Percentiles rank a stretch among this genome's conserved stretches.
Evolutionary conservation across 331 rosid species (phyloP).

Genomic region (Acacia pycnantha): DNA sequence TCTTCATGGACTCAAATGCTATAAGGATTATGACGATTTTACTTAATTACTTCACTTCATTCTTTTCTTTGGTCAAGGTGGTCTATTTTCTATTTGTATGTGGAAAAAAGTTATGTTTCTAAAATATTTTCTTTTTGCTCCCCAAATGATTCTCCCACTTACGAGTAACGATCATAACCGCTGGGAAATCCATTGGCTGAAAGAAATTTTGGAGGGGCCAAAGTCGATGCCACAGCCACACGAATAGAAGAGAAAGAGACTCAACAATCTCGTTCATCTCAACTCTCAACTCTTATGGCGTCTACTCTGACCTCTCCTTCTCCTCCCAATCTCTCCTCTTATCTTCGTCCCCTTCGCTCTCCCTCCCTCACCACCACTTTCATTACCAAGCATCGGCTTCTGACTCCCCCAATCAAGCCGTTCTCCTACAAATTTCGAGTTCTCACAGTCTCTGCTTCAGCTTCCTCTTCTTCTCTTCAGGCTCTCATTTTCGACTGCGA

Average conservation of each 20-base stretch:
- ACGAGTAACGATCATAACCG: neutral
- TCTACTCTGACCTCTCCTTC: slow-evolving; percentile 40
- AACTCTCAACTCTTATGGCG: slow-evolving; percentile 47
- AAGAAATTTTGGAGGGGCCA: neutral
- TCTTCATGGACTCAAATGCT: neutral
- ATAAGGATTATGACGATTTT: neutral
- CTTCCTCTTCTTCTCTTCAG: slow-evolving; percentile 47
- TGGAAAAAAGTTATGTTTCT: neutral
- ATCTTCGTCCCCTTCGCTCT: slow-evolving; percentile 14
- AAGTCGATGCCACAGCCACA: slow-evolving; percentile 31
- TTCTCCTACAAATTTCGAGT: slow-evolving; percentile 44
- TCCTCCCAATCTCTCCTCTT: slow-evolving; percentile 31
- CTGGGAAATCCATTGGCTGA: neutral
- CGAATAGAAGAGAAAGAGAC: slow-evolving; percentile 7
- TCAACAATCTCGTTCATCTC: neutral
- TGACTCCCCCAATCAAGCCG: slow-evolving; percentile 25
- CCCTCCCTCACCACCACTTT: slow-evolving; percentile 28
- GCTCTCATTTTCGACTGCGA: slow-evolving; percentile 93
- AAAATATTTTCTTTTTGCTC: too few relatives aligned
- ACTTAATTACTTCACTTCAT: neutral
- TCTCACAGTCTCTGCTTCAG: slow-evolving; percentile 53
- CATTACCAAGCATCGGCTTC: slow-evolving; percentile 25
- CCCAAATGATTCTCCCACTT: neutral
- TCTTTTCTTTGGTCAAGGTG: neutral
- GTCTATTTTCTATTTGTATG: neutral